Evolutionary conservation across 371 early-diverging fungal genomes (phyloP).

Genomic region (Mucor saturninus): DNA sequence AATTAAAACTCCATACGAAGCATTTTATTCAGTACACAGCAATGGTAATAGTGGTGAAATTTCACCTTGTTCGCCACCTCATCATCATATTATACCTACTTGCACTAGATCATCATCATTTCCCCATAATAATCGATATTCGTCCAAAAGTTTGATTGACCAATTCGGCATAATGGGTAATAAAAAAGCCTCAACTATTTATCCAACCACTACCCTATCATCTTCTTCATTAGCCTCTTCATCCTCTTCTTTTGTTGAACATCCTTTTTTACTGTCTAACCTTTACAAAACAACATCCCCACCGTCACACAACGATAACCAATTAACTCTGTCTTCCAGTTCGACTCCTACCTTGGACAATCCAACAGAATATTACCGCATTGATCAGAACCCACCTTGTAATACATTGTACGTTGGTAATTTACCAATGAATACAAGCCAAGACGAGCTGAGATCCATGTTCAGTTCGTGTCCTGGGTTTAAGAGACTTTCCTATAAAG

Average conservation of each 20-base stretch:
- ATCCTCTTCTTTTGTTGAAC: not conserved
- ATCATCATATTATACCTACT: conserved; percentile 31
- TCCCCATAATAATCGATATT: not conserved
- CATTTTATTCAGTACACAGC: conserved; percentile 54
- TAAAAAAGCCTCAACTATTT: conserved; percentile 4
- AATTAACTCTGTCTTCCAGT: not conserved
- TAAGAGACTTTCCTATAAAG: conserved; percentile 83
- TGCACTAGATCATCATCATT: not conserved
- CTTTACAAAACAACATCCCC: not conserved
- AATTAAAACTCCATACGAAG: conserved; percentile 45
- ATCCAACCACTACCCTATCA: not conserved
- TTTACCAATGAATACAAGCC: conserved; percentile 79
- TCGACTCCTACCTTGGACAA: no score
- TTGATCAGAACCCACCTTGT: conserved; percentile 95
- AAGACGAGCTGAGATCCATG: conserved; percentile 81
- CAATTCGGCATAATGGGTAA: conserved; percentile 10
- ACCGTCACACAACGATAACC: not conserved
- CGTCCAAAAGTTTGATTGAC: not conserved
- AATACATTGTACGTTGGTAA: conserved; percentile 98
- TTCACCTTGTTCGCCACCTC: conserved; percentile 50
- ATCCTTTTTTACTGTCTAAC: not conserved
- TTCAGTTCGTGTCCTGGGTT: conserved; percentile 82
- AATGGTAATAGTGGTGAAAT: not conserved
- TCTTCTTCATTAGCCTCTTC: not conserved
- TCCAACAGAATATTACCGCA: conserved; percentile 24